Conservation (phyloP, 1,139 yeast species). For the Debaryomyces sp. region DNA sequence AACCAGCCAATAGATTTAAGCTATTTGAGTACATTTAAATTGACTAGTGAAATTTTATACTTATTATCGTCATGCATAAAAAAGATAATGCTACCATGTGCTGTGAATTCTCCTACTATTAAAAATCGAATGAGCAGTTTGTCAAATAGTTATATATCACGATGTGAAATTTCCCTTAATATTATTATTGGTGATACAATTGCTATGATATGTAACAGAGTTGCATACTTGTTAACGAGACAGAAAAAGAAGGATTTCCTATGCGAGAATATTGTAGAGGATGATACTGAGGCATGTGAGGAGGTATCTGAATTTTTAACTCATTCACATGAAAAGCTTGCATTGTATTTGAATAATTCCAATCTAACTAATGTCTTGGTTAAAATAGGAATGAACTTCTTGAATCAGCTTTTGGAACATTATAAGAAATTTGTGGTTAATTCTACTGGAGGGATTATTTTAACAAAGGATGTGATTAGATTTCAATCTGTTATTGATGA, state of each 20-base stretch:
- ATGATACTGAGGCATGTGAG: slow-evolving; percentile 72
- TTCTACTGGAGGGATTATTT: slow-evolving; percentile 79
- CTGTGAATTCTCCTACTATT: slow-evolving; percentile 62
- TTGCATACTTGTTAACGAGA: slow-evolving; percentile 52
- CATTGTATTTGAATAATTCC: slow-evolving; percentile 46
- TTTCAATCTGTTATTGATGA: slow-evolving; percentile 73
- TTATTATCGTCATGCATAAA: slow-evolving; percentile 72
- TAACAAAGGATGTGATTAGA: slow-evolving; percentile 83
- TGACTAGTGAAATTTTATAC: slow-evolving; percentile 65
- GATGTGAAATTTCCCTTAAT: slow-evolving; percentile 72
- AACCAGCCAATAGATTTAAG: slow-evolving; percentile 37
- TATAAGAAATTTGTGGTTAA: slow-evolving; percentile 76
- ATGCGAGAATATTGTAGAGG: slow-evolving; percentile 48
- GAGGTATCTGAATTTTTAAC: slow-evolving; percentile 58
- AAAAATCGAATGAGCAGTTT: slow-evolving; percentile 64
- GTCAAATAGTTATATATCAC: slow-evolving; percentile 66
- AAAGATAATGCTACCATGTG: slow-evolving; percentile 72
- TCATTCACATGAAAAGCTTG: slow-evolving; percentile 40
- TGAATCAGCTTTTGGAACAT: slow-evolving; percentile 67
- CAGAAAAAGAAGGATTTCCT: slow-evolving; percentile 36
- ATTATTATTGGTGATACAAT: slow-evolving; percentile 63
- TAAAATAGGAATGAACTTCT: slow-evolving; percentile 63
- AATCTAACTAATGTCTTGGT: slow-evolving; percentile 57
- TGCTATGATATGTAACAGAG: slow-evolving; percentile 50
- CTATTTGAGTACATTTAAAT: slow-evolving; percentile 54